phyloP scores from a whole-genome alignment of 2,329 filamentous ascomycete species.

The Myotisia sp. region DNA sequence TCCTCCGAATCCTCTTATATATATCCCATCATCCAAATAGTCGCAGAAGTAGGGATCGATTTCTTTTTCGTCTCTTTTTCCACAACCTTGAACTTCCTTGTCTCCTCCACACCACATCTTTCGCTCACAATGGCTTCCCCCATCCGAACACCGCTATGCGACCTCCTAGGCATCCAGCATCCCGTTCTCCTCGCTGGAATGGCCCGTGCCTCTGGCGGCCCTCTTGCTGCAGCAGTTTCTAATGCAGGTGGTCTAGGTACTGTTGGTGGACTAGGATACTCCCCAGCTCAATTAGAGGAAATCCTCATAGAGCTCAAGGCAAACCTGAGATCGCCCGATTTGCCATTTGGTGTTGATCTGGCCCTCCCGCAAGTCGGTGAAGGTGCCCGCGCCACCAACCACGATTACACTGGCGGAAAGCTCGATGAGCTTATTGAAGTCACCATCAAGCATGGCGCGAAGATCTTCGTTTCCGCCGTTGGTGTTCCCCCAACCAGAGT shows the following conservation, averaged over 20 bases:
- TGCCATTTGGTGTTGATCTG: constrained; percentile 84
- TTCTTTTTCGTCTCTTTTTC: constrained; percentile 1
- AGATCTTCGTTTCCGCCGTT: constrained; percentile 74
- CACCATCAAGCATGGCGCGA: constrained; percentile 68
- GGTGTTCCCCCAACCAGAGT: constrained; percentile 65
- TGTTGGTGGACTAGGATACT: constrained; percentile 51
- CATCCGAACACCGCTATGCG: constrained; percentile 63
- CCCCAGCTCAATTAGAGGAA: constrained; percentile 57
- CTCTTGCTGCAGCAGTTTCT: constrained; percentile 70
- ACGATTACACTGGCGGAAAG: constrained; percentile 85
- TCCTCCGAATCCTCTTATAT: too few species aligned
- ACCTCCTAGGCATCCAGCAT: constrained; percentile 68
- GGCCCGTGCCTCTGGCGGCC: constrained; percentile 68
- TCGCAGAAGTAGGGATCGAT: neutral
- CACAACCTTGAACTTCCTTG: neutral
- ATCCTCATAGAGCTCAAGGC: constrained; percentile 81
- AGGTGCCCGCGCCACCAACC: constrained; percentile 73
- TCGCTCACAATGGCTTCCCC: constrained; percentile 21
- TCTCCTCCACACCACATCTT: neutral
- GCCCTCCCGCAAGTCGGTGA: constrained; percentile 82
- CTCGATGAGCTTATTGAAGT: constrained; percentile 80
- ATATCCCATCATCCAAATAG: neutral
- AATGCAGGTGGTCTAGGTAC: constrained; percentile 70
- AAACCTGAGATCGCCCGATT: constrained; percentile 47
- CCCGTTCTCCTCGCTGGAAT: constrained; percentile 88